Base-by-base conservation (phyloP, 1,284 basidiomycete species). In the Inonotus hispidus region DNA sequence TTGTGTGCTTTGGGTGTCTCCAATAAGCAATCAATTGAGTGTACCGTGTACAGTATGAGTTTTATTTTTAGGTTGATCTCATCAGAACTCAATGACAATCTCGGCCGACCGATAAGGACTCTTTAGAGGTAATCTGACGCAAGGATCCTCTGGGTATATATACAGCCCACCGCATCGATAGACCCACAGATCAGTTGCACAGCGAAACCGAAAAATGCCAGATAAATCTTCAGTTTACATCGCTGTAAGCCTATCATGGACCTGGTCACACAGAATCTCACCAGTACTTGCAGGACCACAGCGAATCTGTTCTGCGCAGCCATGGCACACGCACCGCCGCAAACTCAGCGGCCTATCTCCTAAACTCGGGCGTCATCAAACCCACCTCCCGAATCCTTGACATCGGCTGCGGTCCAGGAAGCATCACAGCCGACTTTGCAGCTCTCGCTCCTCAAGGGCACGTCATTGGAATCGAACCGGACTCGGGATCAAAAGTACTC, bases 331-430 rank as follows among this genome's bases (percentile, higher is more conserved):
- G 78, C 53, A 80, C 78, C 14, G 77, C 71, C 4, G 65, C 71
- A 43, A 79, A 78, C 65, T 77, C 77, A 0, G 74, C 75, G 8
- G 73, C 71, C 1, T 78, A 79, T 63, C 71, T 80, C 7, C 63
- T 80, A 37, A 68, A 71, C 19, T 56, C 55, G 11, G 55, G 55
- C 45, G 66, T 70, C 50, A 68, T 80, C 59, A 68, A 73, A 38
- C 74, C 76, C 1, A 62, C 68, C 62, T 75, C 78, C 72, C 68
- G 69, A 61, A 72, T 80, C 62, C 75, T 80, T 50, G 79, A 80
- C 61, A 66, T 80, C 45, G 78, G 77, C 10, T 80, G 76, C 59
- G 77, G 79, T 0, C 78, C 78, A 0, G 79, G 78, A 0, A 78
- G 75, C 13, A 79, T 79, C 65, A 77, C 75, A 1, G 63, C 67